These are phyloP conservation scores for Trypanosoma conorhini DNA, from an alignment of 208 protist genomes.

Conservation along the genomic window DNA sequence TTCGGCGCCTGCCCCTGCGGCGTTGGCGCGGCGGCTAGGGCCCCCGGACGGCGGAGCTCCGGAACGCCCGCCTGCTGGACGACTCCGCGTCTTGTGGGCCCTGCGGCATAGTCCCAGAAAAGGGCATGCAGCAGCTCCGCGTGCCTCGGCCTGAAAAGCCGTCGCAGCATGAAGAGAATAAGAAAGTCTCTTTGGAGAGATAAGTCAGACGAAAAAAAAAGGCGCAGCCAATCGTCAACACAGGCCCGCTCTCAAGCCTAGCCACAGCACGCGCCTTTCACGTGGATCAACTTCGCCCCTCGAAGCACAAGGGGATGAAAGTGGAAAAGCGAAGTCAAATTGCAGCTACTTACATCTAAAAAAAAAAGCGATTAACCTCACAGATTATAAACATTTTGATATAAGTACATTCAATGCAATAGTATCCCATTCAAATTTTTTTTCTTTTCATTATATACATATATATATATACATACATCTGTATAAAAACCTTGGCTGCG, in stretches of 20 bases:
- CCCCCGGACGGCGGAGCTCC: constrained; percentile 90
- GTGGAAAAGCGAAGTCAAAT: too few relatives aligned
- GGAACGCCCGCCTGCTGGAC: constrained; percentile 20
- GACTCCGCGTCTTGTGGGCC: neutral
- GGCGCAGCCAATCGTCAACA: neutral
- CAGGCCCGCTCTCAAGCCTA: neutral
- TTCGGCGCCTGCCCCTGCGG: constrained; percentile 47
- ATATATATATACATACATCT: neutral
- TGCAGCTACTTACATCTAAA: neutral
- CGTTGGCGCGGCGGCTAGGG: constrained; percentile 82
- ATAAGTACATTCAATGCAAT: neutral
- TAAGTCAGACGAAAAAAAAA: constrained; percentile 10
- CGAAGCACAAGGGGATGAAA: too few relatives aligned
- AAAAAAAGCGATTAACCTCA: constrained; percentile 5
- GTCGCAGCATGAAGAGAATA: constrained; percentile 18
- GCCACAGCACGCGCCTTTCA: too few relatives aligned
- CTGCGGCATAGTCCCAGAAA: constrained; percentile 10
- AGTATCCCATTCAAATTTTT: neutral
- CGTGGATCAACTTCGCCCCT: too few relatives aligned
- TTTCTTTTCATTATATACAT: neutral
- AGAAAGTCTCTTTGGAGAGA: too few relatives aligned
- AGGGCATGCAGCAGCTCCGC: constrained; percentile 23
- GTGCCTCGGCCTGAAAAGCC: constrained; percentile 24
- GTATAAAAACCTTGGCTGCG: too few relatives aligned
- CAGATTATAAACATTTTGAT: neutral